phyloP scores from a whole-genome alignment of 371 early-diverging fungal genomes.

The Chytridiales sp. region DNA sequence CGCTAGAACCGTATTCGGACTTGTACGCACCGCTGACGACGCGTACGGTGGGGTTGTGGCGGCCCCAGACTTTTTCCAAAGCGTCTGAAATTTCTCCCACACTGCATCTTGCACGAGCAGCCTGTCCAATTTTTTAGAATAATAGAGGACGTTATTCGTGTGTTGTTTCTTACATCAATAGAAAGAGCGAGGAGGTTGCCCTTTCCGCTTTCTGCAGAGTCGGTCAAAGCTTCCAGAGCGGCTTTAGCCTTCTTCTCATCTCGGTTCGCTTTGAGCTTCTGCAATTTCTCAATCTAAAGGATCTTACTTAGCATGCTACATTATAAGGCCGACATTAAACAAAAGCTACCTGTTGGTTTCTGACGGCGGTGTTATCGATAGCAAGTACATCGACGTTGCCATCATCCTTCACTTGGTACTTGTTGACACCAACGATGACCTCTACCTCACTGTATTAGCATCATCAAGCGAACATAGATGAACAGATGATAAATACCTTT shows the following conservation, averaged over 20 bases:
- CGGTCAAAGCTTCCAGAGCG: slow-evolving; percentile 61
- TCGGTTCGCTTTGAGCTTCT: slow-evolving; percentile 51
- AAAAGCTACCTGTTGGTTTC: slow-evolving; percentile 53
- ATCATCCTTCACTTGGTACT: slow-evolving; percentile 69
- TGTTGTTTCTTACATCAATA: slow-evolving; percentile 44
- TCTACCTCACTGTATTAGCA: slow-evolving; percentile 52
- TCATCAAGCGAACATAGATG: too few species aligned
- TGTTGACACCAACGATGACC: slow-evolving; percentile 85
- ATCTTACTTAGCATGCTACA: background rate
- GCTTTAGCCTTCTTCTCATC: slow-evolving; percentile 49
- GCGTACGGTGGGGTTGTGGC: slow-evolving; percentile 72
- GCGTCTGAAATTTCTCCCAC: slow-evolving; percentile 82
- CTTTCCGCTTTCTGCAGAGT: slow-evolving; percentile 58
- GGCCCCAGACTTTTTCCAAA: slow-evolving; percentile 76
- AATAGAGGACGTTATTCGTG: background rate
- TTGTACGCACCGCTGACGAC: slow-evolving; percentile 84
- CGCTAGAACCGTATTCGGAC: slow-evolving; percentile 68
- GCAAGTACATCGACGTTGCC: slow-evolving; percentile 70
- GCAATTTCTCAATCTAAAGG: slow-evolving; percentile 54
- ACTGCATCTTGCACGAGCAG: slow-evolving; percentile 72
- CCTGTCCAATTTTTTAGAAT: slow-evolving; percentile 34
- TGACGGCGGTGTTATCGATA: slow-evolving; percentile 75
- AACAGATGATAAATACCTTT: slow-evolving; percentile 47
- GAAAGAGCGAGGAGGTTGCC: slow-evolving; percentile 69
- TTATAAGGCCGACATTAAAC: too few species aligned